phyloP scores from a whole-genome alignment of 495 filamentous ascomycete species.

The Usnea hakonensis region DNA sequence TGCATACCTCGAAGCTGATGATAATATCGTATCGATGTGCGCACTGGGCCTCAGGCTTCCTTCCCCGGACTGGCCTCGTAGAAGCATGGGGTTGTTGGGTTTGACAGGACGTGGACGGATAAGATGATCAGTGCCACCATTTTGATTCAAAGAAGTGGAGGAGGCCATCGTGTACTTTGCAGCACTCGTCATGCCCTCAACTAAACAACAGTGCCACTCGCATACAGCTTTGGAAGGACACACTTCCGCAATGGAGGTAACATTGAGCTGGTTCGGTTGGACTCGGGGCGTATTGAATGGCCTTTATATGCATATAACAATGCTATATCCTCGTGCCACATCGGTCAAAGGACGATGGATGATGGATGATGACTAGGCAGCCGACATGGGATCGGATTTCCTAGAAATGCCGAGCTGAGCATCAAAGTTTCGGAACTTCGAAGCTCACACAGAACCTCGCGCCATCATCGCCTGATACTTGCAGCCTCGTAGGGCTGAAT shows the following conservation, averaged over 20 bases:
- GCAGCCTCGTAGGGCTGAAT: slow-evolving; percentile 1
- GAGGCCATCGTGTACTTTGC: slow-evolving; percentile 5
- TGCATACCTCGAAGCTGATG: slow-evolving; percentile 24
- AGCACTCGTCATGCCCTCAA: not conserved
- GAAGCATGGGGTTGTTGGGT: slow-evolving; percentile 30
- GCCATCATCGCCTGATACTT: not conserved
- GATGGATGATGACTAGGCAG: not conserved
- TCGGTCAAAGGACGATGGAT: not conserved
- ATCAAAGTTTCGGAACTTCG: slow-evolving; percentile 5
- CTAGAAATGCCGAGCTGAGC: slow-evolving; percentile 9
- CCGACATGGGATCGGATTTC: slow-evolving; percentile 2
- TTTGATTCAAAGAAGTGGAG: slow-evolving; percentile 9
- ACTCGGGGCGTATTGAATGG: not conserved
- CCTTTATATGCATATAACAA: not conserved
- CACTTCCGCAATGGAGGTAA: not conserved
- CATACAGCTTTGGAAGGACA: not conserved
- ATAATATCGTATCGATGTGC: slow-evolving; percentile 7
- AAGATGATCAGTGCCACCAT: slow-evolving; percentile 28
- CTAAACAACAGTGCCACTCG: not conserved
- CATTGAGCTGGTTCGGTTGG: not conserved
- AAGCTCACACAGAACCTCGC: not conserved
- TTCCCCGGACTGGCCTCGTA: slow-evolving; percentile 30
- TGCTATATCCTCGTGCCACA: not conserved
- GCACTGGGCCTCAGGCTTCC: slow-evolving; percentile 19
- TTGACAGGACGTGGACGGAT: slow-evolving; percentile 36